A percentile compares a stretch with the other conserved stretches of the same genome.
Conservation (phyloP, 2,329 filamentous ascomycete species). For the Fusarium subtropicale region DNA sequence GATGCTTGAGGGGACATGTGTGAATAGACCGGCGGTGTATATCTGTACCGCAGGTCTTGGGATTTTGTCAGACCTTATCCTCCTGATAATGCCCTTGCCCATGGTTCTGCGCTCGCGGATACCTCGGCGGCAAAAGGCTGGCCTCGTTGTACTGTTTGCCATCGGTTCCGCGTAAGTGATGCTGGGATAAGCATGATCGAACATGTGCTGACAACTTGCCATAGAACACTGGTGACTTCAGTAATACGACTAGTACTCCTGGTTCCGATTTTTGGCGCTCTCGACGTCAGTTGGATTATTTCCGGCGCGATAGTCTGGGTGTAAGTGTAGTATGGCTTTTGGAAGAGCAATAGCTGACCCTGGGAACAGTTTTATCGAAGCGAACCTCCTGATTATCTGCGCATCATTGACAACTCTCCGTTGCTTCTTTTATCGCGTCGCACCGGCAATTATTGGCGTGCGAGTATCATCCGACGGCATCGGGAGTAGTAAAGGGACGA, state of each 20-base stretch:
- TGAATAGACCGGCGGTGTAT: conserved; percentile 49
- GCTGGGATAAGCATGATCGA: fast-evolving
- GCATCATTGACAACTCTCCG: conserved; percentile 53
- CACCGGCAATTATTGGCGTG: conserved; percentile 43
- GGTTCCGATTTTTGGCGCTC: conserved; percentile 41
- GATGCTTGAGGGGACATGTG: conserved; percentile 53
- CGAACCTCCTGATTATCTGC: conserved; percentile 54
- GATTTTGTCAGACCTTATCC: conserved; percentile 60
- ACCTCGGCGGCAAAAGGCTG: conserved; percentile 59
- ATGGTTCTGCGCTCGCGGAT: conserved; percentile 60
- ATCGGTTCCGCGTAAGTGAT: conserved; percentile 54
- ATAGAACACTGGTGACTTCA: conserved; percentile 53
- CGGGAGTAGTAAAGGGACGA: conserved; percentile 13
- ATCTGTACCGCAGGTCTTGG: conserved; percentile 57
- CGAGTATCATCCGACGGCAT: conserved; percentile 20
- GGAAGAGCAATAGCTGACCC: conserved; percentile 11
- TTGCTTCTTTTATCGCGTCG: conserved; percentile 51
- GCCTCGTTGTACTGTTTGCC: conserved; percentile 58
- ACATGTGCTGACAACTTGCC: conserved; percentile 7
- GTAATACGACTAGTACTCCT: conserved; percentile 50
- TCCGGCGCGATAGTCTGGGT: conserved; percentile 48
- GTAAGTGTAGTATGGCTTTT: conserved; percentile 31
- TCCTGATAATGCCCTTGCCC: conserved; percentile 60
- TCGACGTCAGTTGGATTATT: conserved; percentile 50
- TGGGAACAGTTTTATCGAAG: conserved; percentile 49